These are phyloP conservation scores for Holtermannia corniformis DNA, from an alignment of 768 basidiomycete genomes.

Conservation along the genomic window DNA sequence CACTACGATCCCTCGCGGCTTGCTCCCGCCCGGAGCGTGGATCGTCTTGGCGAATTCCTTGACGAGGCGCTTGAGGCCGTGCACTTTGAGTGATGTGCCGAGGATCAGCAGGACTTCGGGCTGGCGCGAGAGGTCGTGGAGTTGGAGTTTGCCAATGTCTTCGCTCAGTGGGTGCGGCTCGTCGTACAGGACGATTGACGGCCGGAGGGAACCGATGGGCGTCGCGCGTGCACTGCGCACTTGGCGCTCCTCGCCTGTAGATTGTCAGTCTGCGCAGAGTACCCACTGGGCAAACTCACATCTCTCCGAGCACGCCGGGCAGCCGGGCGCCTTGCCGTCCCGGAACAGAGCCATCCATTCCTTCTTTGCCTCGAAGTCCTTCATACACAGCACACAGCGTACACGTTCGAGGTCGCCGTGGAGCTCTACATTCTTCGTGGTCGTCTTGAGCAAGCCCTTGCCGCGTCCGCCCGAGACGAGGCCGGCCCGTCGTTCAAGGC, in stretches of 20 bases:
- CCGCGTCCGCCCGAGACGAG: constrained; percentile 59
- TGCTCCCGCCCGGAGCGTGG: constrained; percentile 47
- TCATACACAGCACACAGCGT: constrained; percentile 74
- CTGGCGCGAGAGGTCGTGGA: constrained; percentile 61
- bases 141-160: constrained; percentile 74
- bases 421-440: constrained; percentile 79
- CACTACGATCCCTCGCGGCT: constrained; percentile 56
- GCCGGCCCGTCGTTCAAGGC: constrained; percentile 72
- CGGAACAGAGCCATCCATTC: constrained; percentile 58
- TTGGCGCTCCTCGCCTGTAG: constrained; percentile 60
- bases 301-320: constrained; percentile 71
- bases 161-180: constrained; percentile 87
- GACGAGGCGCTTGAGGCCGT: constrained; percentile 83
- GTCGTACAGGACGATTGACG: constrained; percentile 89
- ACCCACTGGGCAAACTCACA: no score
- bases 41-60: constrained; percentile 87
- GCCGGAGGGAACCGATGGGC: constrained; percentile 75
- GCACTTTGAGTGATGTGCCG: constrained; percentile 95
- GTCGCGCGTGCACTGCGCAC: constrained; percentile 72
- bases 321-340: constrained; percentile 65
- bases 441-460: constrained; percentile 55
- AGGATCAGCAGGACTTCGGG: constrained; percentile 93
- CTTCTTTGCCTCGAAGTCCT: constrained; percentile 59
- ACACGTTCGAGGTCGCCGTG: constrained; percentile 92
- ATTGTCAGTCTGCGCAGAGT: not conserved